A percentile compares a stretch with the other conserved stretches of the same genome.
Evolutionary conservation across 2,329 filamentous ascomycete species (phyloP).

Genomic region (Claviceps sp.): DNA sequence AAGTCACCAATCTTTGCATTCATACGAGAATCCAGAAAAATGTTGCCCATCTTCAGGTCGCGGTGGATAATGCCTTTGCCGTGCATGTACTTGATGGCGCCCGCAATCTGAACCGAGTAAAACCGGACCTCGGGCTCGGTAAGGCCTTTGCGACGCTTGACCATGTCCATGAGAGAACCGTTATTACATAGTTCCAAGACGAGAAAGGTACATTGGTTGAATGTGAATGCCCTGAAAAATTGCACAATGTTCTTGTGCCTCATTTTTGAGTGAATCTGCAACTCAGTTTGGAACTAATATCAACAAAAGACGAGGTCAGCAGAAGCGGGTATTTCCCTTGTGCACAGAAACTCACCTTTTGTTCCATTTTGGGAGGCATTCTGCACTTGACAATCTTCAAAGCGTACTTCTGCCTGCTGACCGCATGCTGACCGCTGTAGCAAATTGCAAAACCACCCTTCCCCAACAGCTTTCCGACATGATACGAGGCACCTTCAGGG

Average conservation of each 20-base stretch:
- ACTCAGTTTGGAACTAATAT: constrained; percentile 57
- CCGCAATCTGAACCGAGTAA: constrained; percentile 88
- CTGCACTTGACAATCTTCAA: constrained; percentile 74
- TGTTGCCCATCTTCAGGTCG: constrained; percentile 95
- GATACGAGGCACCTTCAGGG: constrained; percentile 56
- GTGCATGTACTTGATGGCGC: constrained; percentile 97
- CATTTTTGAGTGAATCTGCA: constrained; percentile 98
- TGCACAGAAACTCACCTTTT: constrained; percentile 45
- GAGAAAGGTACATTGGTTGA: constrained; percentile 79
- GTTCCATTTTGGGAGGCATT: constrained; percentile 72
- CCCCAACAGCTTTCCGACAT: constrained; percentile 59
- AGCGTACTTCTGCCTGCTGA: constrained; percentile 55
- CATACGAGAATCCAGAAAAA: constrained; percentile 90
- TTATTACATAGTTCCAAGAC: constrained; percentile 91
- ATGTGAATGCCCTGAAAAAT: constrained; percentile 88
- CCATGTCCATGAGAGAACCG: constrained; percentile 94
- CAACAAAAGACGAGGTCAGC: background rate
- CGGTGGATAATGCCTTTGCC: constrained; percentile 90
- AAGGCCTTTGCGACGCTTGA: constrained; percentile 78
- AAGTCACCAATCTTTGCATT: constrained; percentile 98
- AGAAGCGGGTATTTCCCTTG: no score
- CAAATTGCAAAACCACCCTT: constrained; percentile 77
- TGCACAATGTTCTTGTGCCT: constrained; percentile 90
- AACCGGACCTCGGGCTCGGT: constrained; percentile 90
- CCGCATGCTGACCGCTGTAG: constrained; percentile 55